A percentile compares a stretch with the other conserved stretches of the same genome.
Evolutionary conservation across 208 protist genomes (phyloP).

Genomic region (Leishmania tropica): DNA sequence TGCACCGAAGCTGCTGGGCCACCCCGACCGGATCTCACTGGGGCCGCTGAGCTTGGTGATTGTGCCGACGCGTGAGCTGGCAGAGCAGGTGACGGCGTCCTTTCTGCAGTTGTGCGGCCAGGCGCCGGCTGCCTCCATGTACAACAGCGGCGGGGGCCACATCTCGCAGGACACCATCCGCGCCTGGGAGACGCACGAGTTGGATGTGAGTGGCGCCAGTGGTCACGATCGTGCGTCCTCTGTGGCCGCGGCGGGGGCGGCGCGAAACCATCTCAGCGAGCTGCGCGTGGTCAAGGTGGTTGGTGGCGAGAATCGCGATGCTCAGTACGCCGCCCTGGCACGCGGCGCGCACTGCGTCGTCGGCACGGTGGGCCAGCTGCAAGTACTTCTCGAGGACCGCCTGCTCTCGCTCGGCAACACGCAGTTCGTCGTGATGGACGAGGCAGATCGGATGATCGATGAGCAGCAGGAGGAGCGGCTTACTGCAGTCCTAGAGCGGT

Average conservation of each 20-base stretch:
- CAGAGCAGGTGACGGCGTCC: slow-evolving; percentile 82
- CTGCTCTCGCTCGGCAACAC: slow-evolving; percentile 74
- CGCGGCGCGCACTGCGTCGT: slow-evolving; percentile 78
- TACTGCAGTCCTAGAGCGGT: slow-evolving; percentile 86
- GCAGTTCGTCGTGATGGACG: slow-evolving; percentile 94
- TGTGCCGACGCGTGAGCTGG: slow-evolving; percentile 94
- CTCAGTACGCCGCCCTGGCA: slow-evolving; percentile 55
- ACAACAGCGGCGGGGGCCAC: not conserved
- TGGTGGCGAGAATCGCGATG: slow-evolving; percentile 64
- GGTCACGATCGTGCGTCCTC: not conserved
- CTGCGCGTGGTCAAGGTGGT: slow-evolving; percentile 77
- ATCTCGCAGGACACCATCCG: not conserved
- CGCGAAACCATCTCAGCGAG: slow-evolving; percentile 53
- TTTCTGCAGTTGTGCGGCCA: slow-evolving; percentile 25
- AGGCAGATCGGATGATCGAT: slow-evolving; percentile 97
- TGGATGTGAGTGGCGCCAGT: not conserved
- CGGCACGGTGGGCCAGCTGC: slow-evolving; percentile 83
- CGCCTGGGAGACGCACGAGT: slow-evolving; percentile 21
- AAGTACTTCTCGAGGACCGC: slow-evolving; percentile 62
- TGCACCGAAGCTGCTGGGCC: slow-evolving; percentile 53
- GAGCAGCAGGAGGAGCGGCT: slow-evolving; percentile 93
- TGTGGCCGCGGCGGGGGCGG: not conserved
- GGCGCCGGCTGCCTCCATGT: slow-evolving; percentile 1
- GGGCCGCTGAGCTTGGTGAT: slow-evolving; percentile 90
- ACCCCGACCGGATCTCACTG: slow-evolving; percentile 57